phyloP scores from a whole-genome alignment of 352 stramenopile genomes.

The Globisporangium yorkense region DNA sequence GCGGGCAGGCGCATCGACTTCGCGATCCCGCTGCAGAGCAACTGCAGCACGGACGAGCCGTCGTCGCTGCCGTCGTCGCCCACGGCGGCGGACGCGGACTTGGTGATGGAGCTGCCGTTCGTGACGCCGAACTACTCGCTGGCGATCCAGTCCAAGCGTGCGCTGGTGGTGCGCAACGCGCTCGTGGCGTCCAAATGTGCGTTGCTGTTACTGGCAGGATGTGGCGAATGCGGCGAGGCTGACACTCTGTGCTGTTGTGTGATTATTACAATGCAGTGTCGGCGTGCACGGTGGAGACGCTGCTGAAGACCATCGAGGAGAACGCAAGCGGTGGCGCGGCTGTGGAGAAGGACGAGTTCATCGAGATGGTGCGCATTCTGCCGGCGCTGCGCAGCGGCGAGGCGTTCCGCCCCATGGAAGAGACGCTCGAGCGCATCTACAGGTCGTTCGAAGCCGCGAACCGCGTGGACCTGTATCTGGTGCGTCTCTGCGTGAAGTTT shows the following conservation, averaged over 20 bases:
- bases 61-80: constrained; percentile 58
- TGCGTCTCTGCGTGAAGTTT: constrained; percentile 5
- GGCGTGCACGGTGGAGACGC: constrained; percentile 30
- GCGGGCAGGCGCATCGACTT: constrained; percentile 14
- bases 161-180: constrained; percentile 58
- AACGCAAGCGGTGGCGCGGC: constrained; percentile 14
- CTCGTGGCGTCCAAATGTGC: constrained; percentile 47
- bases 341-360: constrained; percentile 49
- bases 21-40: constrained; percentile 46
- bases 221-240: not conserved
- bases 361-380: constrained; percentile 50
- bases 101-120: constrained; percentile 49
- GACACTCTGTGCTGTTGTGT: not conserved
- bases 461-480: constrained; percentile 51
- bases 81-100: constrained; percentile 32
- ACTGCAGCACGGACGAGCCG: constrained; percentile 33
- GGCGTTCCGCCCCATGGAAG: constrained; percentile 59
- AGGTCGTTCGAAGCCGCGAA: constrained; percentile 55
- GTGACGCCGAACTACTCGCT: constrained; percentile 49
- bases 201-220: not conserved
- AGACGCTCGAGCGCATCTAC: constrained; percentile 60
- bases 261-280: constrained; percentile 19
- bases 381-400: constrained; percentile 47
- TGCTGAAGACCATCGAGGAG: constrained; percentile 30
- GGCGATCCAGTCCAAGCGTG: constrained; percentile 66